Evolutionary conservation across 2,329 filamentous ascomycete genomes (phyloP).

Genomic region (Ophiosphaerella narmari): DNA sequence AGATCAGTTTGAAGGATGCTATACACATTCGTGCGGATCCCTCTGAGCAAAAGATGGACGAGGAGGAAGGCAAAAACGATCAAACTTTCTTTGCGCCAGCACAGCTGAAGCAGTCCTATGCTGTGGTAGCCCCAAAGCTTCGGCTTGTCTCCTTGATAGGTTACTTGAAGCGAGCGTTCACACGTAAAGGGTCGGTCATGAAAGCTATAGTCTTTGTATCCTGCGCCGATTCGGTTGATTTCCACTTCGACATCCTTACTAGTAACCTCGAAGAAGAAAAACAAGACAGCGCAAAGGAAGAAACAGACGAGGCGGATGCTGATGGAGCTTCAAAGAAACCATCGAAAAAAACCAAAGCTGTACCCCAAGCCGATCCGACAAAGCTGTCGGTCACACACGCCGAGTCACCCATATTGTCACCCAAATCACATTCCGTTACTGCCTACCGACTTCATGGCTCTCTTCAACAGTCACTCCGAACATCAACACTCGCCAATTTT

Average conservation of each 20-base stretch:
- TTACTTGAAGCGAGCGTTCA: constrained; percentile 83
- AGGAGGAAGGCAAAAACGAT: constrained; percentile 51
- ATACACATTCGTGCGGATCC: constrained; percentile 78
- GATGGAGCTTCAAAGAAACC: constrained; percentile 19
- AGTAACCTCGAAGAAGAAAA: constrained; percentile 40
- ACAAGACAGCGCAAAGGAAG: constrained; percentile 26
- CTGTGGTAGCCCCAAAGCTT: constrained; percentile 85
- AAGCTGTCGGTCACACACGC: constrained; percentile 63
- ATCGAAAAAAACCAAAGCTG: constrained; percentile 46
- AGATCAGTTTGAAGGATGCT: constrained; percentile 93
- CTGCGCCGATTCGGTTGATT: constrained; percentile 95
- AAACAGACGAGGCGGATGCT: constrained; percentile 28
- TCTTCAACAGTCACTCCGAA: constrained; percentile 83
- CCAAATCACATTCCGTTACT: constrained; percentile 74
- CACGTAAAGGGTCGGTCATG: constrained; percentile 87
- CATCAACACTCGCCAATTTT: constrained; percentile 82
- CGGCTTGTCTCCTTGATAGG: constrained; percentile 86
- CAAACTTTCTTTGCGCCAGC: constrained; percentile 78
- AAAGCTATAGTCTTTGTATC: constrained; percentile 97
- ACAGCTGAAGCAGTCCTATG: constrained; percentile 90
- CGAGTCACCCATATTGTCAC: constrained; percentile 73
- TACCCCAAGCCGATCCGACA: constrained; percentile 46
- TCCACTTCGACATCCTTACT: constrained; percentile 85
- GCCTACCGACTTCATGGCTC: constrained; percentile 91
- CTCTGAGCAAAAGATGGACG: constrained; percentile 56